Conservation (phyloP, 1,284 basidiomycete genomes). For the Heterobasidion occidentale region DNA sequence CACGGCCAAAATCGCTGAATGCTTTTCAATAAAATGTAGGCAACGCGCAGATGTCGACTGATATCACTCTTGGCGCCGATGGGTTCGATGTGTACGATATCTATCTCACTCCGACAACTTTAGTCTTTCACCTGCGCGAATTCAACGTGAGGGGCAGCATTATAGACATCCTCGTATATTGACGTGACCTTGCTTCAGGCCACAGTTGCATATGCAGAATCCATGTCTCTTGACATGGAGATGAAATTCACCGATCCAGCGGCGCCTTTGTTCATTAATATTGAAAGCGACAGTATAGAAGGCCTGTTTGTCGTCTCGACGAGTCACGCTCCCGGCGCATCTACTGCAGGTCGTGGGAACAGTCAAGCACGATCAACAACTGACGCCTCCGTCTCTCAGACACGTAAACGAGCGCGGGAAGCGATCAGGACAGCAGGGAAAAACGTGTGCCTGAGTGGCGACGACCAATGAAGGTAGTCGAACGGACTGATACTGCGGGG, state of each 20-base stretch:
- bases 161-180: background rate
- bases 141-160: slow-evolving; percentile 51
- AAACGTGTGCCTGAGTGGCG: slow-evolving; percentile 50
- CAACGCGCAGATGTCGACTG: slow-evolving; percentile 57
- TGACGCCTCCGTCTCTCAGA: background rate
- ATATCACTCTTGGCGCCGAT: slow-evolving; percentile 62
- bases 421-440: slow-evolving; percentile 21
- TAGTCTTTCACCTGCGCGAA: slow-evolving; percentile 74
- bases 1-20: background rate
- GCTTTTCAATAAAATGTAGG: slow-evolving; percentile 27
- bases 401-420: slow-evolving; percentile 11
- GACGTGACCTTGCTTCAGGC: slow-evolving; percentile 36
- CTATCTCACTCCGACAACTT: slow-evolving; percentile 46
- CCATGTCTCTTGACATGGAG: slow-evolving; percentile 51
- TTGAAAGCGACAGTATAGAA: slow-evolving; percentile 55
- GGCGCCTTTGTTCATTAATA: slow-evolving; percentile 64
- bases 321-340: slow-evolving; percentile 41
- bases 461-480: slow-evolving; percentile 48
- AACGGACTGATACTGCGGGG: slow-evolving; percentile 31
- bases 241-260: slow-evolving; percentile 68
- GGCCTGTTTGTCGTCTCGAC: slow-evolving; percentile 70
- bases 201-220: slow-evolving; percentile 68
- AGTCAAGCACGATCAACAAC: slow-evolving; percentile 11
- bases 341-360: slow-evolving; percentile 1
- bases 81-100: slow-evolving; percentile 74